phyloP scores from a whole-genome alignment of 2,329 filamentous ascomycete genomes.

The Alternaria infectoria region DNA sequence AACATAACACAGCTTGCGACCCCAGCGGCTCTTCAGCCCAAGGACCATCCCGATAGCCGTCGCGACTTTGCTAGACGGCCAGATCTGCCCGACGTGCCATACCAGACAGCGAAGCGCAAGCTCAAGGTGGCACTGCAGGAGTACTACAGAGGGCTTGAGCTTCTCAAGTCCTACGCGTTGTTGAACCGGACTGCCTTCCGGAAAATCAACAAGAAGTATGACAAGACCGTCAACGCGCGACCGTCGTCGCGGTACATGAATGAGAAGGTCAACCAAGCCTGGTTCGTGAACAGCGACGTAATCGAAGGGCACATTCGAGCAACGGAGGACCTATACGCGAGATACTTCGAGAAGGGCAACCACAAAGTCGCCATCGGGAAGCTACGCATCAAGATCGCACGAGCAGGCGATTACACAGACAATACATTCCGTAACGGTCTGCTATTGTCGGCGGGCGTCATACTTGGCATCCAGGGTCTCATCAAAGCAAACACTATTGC shows the following conservation, averaged over 20 bases:
- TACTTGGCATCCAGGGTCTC: constrained; percentile 53
- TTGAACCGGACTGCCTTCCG: constrained; percentile 92
- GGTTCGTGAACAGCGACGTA: constrained; percentile 89
- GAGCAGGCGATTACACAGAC: constrained; percentile 65
- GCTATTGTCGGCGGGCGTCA: constrained; percentile 49
- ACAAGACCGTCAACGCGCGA: constrained; percentile 83
- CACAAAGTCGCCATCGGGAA: constrained; percentile 90
- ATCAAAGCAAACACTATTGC: constrained; percentile 47
- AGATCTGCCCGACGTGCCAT: constrained; percentile 67
- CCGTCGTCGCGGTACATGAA: constrained; percentile 83
- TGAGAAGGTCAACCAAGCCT: constrained; percentile 87
- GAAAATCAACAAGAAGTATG: constrained; percentile 99
- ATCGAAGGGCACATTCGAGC: constrained; percentile 79
- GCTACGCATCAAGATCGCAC: constrained; percentile 72
- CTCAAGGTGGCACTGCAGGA: constrained; percentile 90
- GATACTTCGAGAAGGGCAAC: constrained; percentile 93
- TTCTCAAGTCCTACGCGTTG: constrained; percentile 88
- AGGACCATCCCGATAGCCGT: constrained; percentile 37
- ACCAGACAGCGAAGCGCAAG: constrained; percentile 87
- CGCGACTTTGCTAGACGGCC: constrained; percentile 53
- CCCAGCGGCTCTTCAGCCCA: constrained; percentile 50
- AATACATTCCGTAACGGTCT: constrained; percentile 65
- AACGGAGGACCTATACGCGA: constrained; percentile 89
- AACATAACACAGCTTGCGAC: constrained; percentile 47
- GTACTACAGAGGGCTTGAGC: constrained; percentile 88